Percentiles rank a stretch among this genome's conserved stretches.
Conservation (phyloP, 192 early-diverging fungal genomes). For the Dissophora globulifera region DNA sequence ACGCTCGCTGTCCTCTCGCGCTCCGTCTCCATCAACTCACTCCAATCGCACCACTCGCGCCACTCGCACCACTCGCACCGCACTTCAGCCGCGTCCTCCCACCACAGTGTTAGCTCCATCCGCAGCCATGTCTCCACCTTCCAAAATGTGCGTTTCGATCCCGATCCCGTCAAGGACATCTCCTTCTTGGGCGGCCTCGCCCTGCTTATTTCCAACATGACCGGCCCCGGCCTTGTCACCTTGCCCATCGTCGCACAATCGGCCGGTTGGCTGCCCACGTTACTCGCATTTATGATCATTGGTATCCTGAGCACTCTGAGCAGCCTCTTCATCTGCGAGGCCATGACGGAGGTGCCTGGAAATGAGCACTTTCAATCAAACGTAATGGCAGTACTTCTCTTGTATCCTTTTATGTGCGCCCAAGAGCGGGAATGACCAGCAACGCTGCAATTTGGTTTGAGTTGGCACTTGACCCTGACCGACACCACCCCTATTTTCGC, state of each 20-base stretch:
- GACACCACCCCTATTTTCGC: constrained; percentile 76
- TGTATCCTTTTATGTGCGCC: neutral
- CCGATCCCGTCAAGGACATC: constrained; percentile 52
- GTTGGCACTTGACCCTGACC: constrained; percentile 70
- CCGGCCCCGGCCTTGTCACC: constrained; percentile 54
- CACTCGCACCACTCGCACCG: constrained; percentile 7
- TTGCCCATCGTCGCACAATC: constrained; percentile 42
- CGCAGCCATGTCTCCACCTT: constrained; percentile 46
- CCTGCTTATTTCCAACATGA: constrained; percentile 57
- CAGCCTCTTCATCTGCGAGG: constrained; percentile 76
- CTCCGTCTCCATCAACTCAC: constrained; percentile 8
- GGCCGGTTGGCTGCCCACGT: constrained; percentile 52
- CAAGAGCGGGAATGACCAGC: too few species aligned
- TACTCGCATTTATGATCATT: constrained; percentile 65
- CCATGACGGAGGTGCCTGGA: constrained; percentile 73
- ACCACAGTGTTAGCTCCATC: constrained; percentile 18
- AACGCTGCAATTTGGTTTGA: too few species aligned
- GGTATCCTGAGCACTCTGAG: constrained; percentile 69
- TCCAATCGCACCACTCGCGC: neutral
- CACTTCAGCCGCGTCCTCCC: constrained; percentile 22
- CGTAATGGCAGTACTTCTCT: constrained; percentile 12
- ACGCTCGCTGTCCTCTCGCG: constrained; percentile 13
- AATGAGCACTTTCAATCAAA: constrained; percentile 76
- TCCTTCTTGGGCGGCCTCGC: constrained; percentile 58
- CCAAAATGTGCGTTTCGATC: constrained; percentile 47